Conservation (phyloP, 73 alveolate genomes). For the Paramecium tetraurelia region DNA sequence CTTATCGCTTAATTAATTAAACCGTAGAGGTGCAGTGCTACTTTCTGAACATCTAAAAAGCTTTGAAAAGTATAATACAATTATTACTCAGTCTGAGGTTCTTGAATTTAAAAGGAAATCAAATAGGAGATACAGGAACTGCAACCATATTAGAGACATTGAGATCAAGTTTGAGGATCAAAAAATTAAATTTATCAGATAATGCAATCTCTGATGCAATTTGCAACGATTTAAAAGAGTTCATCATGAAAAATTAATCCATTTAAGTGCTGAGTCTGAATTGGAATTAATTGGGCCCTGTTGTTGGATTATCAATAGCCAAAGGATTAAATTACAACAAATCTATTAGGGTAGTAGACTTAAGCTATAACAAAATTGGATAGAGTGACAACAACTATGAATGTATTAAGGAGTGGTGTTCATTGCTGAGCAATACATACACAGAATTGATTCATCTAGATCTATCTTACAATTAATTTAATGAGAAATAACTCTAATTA, state of each 20-base stretch:
- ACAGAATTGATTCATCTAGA: not conserved
- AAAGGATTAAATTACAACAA: not conserved
- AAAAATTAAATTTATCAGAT: conserved; percentile 6
- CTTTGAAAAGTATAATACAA: not conserved
- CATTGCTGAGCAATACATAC: not conserved
- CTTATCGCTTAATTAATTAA: not conserved
- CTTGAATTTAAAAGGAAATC: conserved; percentile 5
- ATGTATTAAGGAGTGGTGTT: not conserved
- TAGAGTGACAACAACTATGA: not conserved
- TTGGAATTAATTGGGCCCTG: conserved; percentile 32
- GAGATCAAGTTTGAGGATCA: not conserved
- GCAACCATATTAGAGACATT: not conserved
- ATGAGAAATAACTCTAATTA: not conserved
- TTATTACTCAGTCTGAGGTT: not conserved
- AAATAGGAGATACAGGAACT: conserved; percentile 14
- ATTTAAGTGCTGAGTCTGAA: not conserved
- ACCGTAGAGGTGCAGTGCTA: not conserved
- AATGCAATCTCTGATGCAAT: not conserved
- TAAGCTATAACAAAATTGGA: conserved; percentile 14
- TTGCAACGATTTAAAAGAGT: not conserved
- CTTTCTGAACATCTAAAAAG: not conserved
- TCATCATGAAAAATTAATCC: not conserved
- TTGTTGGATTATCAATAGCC: not conserved
- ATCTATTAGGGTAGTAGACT: not conserved
- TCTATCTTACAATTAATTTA: conserved; percentile 4